Base-by-base conservation (phyloP, 495 filamentous ascomycete species). In the Hyphodiscus hymeniophilus region DNA sequence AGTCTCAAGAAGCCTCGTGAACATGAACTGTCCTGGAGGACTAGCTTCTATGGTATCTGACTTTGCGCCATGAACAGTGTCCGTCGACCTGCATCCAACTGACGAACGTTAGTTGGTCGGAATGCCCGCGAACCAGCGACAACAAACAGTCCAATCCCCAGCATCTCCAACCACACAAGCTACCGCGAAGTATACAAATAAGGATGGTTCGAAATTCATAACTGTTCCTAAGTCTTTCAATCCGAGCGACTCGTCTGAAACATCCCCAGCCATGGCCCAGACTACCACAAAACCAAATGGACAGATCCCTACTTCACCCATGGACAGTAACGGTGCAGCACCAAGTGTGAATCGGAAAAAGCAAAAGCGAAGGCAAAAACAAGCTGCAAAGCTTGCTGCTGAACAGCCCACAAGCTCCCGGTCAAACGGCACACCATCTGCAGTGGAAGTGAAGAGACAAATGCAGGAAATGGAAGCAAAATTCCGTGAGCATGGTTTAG, bases 321-420 rank as follows among this genome's bases (percentile, higher is more conserved):
- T 55, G 17, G 42, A 33, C 44, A 45, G 57, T 15, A 54, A 61
- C 40, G 47, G 47, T 56, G 33, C 34, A 39, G 52, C 52, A 8
- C 55, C 51, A 15, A 54, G 64, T 3, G 84, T 91, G 34, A 95
- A 95, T 66, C 80, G 85, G 60, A 95, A 95, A 68, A 95, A 95
- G 65, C 85, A 90, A 63, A 94, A 94, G 66, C 77, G 85, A 24
- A 80, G 85, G 52, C 73, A 81, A 48, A 91, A 90, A 57, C 70
- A 78, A 63, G 85, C 84, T 39, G 85, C 85, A 33, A 77, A 84
- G 15, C 75, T 82, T 48, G 83, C 80, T 28, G 81, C 80, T 43
- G 79, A 67, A n/a, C 53, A 60, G 24, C 44, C 47, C 1, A 34
- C 40, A 22, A 50, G 26, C 23, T 22, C 38, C 3, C 21, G 34